Base-by-base conservation (phyloP, 148 eudicot species). In the Pouteria glomerata region DNA sequence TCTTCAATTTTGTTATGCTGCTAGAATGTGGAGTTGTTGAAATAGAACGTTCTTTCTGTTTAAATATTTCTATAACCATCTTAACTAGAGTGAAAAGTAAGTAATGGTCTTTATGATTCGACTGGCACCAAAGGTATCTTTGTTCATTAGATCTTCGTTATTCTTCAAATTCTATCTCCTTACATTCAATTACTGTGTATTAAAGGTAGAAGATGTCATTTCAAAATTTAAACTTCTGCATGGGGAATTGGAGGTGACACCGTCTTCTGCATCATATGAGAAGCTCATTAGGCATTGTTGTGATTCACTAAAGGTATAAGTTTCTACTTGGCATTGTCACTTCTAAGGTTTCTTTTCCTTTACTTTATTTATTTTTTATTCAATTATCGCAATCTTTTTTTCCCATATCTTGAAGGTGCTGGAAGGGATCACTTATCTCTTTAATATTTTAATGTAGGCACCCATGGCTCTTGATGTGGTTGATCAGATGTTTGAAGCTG, bases 381-480 rank as follows among this genome's bases (percentile, higher is more conserved):
- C 7, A 4, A n/a, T n/a, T n/a, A n/a, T n/a, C n/a, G n/a, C n/a
- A n/a, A n/a, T 30, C 8, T 8, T 15, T 29, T 53, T 0, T 30
- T 56, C 51, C 63, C 18, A 27, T 12, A 6, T 27, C 29, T 13
- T 30, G 37, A 18, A 58, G 63, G 34, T 11, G 37, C 12, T 58
- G 6, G 63, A 30, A 58, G 35, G 3, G 63, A 27, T 27, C 33
- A 45, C 12, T 1, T 23, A 6, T 8, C 29, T 39, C n/a, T 34
- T 60, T 23, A 27, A 27, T 61, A 68, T 63, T 44, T 66, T 41
- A 47, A 56, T 62, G 45, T 74, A 94, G 98, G 96, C 84, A 50
- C 90, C 88, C 62, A 70, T 76, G 78, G 96, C 97, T 57, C 81
- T 92, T 77, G 88, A 88, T 80, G 51, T 92, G 76, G 83, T 82